Evolutionary conservation across 352 stramenopile genomes (phyloP).

Genomic region (Hyaloperonospora brassicae): DNA sequence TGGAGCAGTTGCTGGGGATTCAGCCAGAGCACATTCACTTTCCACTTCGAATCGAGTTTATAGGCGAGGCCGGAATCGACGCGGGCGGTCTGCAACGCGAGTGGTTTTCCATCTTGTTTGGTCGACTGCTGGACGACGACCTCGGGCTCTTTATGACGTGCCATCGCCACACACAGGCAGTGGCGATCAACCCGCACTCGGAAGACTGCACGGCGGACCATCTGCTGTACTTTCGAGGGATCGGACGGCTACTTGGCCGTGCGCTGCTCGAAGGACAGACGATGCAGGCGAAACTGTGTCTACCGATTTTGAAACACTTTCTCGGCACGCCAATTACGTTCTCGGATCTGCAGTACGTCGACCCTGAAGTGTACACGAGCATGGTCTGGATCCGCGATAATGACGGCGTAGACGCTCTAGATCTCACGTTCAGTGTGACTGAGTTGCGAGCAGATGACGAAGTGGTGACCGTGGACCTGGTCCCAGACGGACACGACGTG

Average conservation of each 20-base stretch:
- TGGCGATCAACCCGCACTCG: slow-evolving; percentile 72
- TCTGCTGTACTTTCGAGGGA: slow-evolving; percentile 83
- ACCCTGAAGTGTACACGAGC: slow-evolving; percentile 71
- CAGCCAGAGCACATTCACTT: slow-evolving; percentile 68
- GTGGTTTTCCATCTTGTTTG: slow-evolving; percentile 77
- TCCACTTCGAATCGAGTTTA: slow-evolving; percentile 82
- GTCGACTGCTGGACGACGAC: slow-evolving; percentile 53
- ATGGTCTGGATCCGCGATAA: slow-evolving; percentile 68
- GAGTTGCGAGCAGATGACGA: slow-evolving; percentile 50
- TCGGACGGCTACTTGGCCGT: slow-evolving; percentile 58
- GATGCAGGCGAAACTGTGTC: slow-evolving; percentile 59
- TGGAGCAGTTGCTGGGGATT: slow-evolving; percentile 75
- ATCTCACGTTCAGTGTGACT: slow-evolving; percentile 67
- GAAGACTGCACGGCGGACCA: slow-evolving; percentile 65
- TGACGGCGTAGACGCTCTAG: slow-evolving; percentile 54
- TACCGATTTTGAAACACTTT: slow-evolving; percentile 76
- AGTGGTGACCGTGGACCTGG: slow-evolving; percentile 57
- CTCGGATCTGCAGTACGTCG: slow-evolving; percentile 72
- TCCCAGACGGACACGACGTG: slow-evolving; percentile 46
- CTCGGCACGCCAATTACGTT: slow-evolving; percentile 76
- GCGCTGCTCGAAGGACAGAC: slow-evolving; percentile 67
- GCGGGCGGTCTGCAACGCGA: slow-evolving; percentile 69
- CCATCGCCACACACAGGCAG: slow-evolving; percentile 55
- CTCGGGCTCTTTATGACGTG: slow-evolving; percentile 73
- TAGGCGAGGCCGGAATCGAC: slow-evolving; percentile 70